Percentiles rank a stretch among this genome's conserved stretches.
Conservation (phyloP, 1,284 basidiomycete genomes). For the Porphyrellus sp. region DNA sequence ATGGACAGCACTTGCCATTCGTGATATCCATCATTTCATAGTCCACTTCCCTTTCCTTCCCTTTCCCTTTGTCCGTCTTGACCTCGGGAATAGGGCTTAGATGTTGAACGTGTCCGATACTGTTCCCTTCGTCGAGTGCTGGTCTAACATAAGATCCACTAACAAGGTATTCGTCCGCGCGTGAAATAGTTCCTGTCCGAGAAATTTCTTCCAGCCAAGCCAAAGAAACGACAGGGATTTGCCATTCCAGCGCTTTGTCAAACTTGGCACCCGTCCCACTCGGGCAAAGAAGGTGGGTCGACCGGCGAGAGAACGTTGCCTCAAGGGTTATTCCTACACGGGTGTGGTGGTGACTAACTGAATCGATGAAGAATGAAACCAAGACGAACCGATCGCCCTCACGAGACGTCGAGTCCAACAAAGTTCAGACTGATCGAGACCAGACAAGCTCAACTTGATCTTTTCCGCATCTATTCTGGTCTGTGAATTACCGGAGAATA, state of each 20-base stretch:
- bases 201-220: slow-evolving; percentile 60
- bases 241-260: slow-evolving; percentile 72
- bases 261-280: slow-evolving; percentile 64
- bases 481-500: slow-evolving; percentile 3
- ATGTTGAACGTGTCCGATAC: neutral
- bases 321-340: slow-evolving; percentile 52
- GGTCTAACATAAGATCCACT: slow-evolving; percentile 3
- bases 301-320: slow-evolving; percentile 54
- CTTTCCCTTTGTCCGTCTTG: slow-evolving; percentile 26
- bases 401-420: slow-evolving; percentile 59
- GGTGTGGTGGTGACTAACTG: neutral
- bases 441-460: slow-evolving; percentile 63
- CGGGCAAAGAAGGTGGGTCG: slow-evolving; percentile 74
- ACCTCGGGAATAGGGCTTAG: neutral
- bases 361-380: neutral
- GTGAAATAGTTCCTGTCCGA: slow-evolving; percentile 44
- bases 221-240: slow-evolving; percentile 57
- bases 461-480: slow-evolving; percentile 44
- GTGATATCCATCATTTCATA: slow-evolving; percentile 38
- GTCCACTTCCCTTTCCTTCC: slow-evolving; percentile 29
- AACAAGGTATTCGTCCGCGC: slow-evolving; percentile 19
- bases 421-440: slow-evolving; percentile 61
- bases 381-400: slow-evolving; percentile 56
- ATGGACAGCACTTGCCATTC: slow-evolving; percentile 26
- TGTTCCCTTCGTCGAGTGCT: neutral